phyloP scores from a whole-genome alignment of 768 basidiomycete genomes.

The Amanita exitialis region DNA sequence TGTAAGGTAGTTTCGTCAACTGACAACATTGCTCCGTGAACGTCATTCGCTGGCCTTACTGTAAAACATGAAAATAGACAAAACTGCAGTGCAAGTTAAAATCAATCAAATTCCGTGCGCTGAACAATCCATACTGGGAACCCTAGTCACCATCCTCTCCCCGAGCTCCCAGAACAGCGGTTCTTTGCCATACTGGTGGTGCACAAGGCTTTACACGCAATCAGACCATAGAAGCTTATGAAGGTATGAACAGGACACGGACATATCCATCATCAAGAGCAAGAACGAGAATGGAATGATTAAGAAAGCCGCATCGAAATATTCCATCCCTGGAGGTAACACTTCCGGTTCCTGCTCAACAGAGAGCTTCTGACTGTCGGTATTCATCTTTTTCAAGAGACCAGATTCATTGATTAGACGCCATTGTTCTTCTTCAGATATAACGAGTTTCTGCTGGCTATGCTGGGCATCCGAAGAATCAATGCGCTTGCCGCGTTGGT shows the following conservation, averaged over 20 bases:
- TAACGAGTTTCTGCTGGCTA: slow-evolving; percentile 25
- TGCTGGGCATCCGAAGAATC: slow-evolving; percentile 12
- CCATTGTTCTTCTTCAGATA: slow-evolving; percentile 73
- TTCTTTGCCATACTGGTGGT: slow-evolving; percentile 67
- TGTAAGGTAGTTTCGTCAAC: slow-evolving; percentile 14
- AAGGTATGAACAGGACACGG: slow-evolving; percentile 19
- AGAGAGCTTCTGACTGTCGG: slow-evolving; percentile 2
- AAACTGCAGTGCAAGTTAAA: slow-evolving; percentile 29
- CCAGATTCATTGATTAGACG: slow-evolving; percentile 61
- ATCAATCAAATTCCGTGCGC: background rate
- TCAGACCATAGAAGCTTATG: slow-evolving; percentile 2
- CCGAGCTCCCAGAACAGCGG: slow-evolving; percentile 35
- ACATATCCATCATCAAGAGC: slow-evolving; percentile 82
- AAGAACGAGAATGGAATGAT: slow-evolving; percentile 71
- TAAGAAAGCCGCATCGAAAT: slow-evolving; percentile 53
- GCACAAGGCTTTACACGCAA: slow-evolving; percentile 45
- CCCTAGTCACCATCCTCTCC: slow-evolving; percentile 51
- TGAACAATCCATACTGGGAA: slow-evolving; percentile 54
- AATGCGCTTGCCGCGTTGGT: background rate
- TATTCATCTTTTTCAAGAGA: slow-evolving; percentile 29
- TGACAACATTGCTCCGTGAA: background rate
- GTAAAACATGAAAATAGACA: slow-evolving; percentile 69
- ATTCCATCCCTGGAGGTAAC: slow-evolving; percentile 46
- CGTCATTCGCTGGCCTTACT: slow-evolving; percentile 30
- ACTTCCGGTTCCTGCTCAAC: slow-evolving; percentile 30